phyloP scores from a whole-genome alignment of 2,329 filamentous ascomycete genomes.

The Claviceps maximensis region DNA sequence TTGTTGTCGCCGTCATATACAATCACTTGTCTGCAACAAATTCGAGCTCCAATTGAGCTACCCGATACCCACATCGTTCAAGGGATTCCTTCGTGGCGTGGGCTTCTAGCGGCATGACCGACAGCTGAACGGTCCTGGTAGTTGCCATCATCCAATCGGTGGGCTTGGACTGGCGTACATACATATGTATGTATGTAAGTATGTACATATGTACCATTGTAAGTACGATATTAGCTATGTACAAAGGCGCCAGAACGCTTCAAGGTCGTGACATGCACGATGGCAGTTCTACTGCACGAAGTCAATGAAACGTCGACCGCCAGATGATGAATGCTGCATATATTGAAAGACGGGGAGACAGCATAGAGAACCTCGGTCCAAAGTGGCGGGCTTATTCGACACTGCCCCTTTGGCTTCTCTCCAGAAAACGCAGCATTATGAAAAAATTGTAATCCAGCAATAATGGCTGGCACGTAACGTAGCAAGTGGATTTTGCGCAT shows the following conservation, averaged over 20 bases:
- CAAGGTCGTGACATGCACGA: not conserved
- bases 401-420: not conserved
- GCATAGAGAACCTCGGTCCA: not conserved
- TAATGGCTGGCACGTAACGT: not conserved
- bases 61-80: not conserved
- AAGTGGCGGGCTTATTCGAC: not conserved
- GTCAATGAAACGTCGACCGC: not conserved
- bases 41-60: not conserved
- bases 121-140: not conserved
- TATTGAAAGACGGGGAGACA: not conserved
- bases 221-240: too few species aligned
- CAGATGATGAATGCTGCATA: not conserved
- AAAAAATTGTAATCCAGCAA: not conserved
- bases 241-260: not conserved
- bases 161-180: not conserved
- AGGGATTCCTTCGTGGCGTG: not conserved
- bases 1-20: not conserved
- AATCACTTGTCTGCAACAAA: not conserved
- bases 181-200: not conserved
- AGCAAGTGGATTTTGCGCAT: not conserved
- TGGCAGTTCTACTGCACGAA: not conserved
- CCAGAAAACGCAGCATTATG: not conserved
- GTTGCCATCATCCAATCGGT: not conserved
- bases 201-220: too few species aligned
- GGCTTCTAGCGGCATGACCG: not conserved